phyloP scores from a whole-genome alignment of 805 yeast species.

The Nakazawaea siamensis region DNA sequence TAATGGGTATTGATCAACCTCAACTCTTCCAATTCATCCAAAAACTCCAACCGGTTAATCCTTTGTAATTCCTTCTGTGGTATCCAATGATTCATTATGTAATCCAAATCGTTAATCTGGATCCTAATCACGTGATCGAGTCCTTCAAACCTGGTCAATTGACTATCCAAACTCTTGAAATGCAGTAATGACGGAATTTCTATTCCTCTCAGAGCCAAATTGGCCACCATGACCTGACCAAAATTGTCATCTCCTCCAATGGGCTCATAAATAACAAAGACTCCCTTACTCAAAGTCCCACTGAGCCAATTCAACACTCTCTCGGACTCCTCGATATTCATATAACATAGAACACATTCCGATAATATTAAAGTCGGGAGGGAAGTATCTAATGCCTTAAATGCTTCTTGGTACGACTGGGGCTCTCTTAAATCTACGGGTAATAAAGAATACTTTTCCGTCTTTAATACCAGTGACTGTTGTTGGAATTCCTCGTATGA shows the following conservation, averaged over 20 bases:
- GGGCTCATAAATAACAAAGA: constrained; percentile 59
- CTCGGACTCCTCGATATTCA: constrained; percentile 41
- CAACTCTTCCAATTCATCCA: constrained; percentile 74
- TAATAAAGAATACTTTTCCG: constrained; percentile 39
- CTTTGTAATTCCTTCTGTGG: constrained; percentile 28
- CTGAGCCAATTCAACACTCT: constrained; percentile 36
- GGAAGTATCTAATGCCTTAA: constrained; percentile 20
- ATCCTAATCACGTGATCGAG: constrained; percentile 15
- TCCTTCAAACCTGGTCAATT: constrained; percentile 25
- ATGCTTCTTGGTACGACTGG: constrained; percentile 9
- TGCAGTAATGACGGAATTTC: constrained; percentile 47
- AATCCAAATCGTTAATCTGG: constrained; percentile 37
- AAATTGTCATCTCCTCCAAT: constrained; percentile 52
- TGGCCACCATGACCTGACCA: constrained; percentile 61
- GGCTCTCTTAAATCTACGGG: constrained; percentile 44
- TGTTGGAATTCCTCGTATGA: constrained; percentile 16
- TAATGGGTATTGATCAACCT: constrained; percentile 55
- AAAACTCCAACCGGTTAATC: constrained; percentile 47
- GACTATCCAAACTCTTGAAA: constrained; percentile 38
- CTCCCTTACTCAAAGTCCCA: constrained; percentile 15
- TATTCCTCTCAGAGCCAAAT: constrained; percentile 54
- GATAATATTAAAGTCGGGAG: constrained; percentile 57
- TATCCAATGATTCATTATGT: constrained; percentile 35
- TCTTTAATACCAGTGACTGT: constrained; percentile 23
- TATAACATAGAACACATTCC: constrained; percentile 73